Conservation (phyloP, 176 grass and related monocot species). For the Aegilops longissima region DNA sequence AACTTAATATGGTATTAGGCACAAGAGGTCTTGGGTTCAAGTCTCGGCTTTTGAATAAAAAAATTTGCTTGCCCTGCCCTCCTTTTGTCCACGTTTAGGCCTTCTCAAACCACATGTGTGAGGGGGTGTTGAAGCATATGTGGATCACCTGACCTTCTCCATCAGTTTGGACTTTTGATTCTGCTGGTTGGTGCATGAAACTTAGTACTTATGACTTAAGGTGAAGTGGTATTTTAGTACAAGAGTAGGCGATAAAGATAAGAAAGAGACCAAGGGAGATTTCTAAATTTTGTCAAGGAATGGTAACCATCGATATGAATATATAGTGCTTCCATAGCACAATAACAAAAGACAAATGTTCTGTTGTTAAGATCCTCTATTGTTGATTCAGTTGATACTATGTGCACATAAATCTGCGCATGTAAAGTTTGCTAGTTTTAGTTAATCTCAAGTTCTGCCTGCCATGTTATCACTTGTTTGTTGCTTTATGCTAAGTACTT, state of each 20-base stretch:
- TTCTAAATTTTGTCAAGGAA: slow-evolving; percentile 16
- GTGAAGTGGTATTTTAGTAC: neutral
- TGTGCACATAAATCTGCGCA: neutral
- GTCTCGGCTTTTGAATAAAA: too few species aligned
- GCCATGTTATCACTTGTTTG: neutral
- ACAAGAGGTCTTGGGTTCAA: too few species aligned
- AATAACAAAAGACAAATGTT: slow-evolving; percentile 6
- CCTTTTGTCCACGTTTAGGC: too few species aligned
- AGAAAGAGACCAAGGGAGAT: neutral
- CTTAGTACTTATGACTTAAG: neutral
- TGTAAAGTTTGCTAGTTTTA: neutral
- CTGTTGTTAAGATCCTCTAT: neutral
- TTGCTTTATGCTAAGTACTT: slow-evolving; percentile 26
- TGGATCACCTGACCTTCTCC: too few species aligned
- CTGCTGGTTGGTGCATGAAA: too few species aligned
- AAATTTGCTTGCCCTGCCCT: too few species aligned
- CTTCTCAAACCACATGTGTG: too few species aligned
- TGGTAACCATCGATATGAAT: neutral
- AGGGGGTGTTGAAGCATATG: too few species aligned
- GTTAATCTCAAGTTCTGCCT: slow-evolving; percentile 16
- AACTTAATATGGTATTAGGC: too few species aligned
- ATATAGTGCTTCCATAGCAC: slow-evolving; percentile 7
- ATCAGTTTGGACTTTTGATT: too few species aligned
- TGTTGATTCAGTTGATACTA: slow-evolving; percentile 21
- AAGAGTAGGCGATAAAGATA: neutral